A percentile compares a stretch with the other conserved stretches of the same genome.
These are phyloP conservation scores for Eimeria sp. DNA, from an alignment of 169 alveolate genomes.

Conservation along the genomic window DNA sequence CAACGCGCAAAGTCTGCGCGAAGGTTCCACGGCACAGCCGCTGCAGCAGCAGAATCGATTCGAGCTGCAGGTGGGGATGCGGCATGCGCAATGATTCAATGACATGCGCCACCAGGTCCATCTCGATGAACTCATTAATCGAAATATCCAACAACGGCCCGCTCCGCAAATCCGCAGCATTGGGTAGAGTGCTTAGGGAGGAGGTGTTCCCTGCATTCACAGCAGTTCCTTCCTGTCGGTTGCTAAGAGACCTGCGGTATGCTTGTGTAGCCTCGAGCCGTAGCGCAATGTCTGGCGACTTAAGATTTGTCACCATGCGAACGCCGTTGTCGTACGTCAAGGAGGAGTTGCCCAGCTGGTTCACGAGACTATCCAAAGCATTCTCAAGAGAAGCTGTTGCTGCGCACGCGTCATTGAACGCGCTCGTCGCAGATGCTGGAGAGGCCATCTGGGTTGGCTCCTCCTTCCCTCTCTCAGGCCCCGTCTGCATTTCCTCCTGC, in stretches of 20 bases:
- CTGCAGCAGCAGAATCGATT: constrained; percentile 75
- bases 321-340: constrained; percentile 70
- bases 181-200: constrained; percentile 22
- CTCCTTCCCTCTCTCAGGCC: constrained; percentile 64
- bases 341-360: constrained; percentile 79
- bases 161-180: constrained; percentile 56
- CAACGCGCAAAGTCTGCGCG: constrained; percentile 80
- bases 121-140: constrained; percentile 64
- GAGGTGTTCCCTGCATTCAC: constrained; percentile 13
- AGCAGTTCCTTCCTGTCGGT: constrained; percentile 71
- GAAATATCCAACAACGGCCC: constrained; percentile 81
- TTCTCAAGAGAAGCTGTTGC: constrained; percentile 78
- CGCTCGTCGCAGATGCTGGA: constrained; percentile 60
- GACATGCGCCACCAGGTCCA: constrained; percentile 75
- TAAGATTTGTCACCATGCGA: constrained; percentile 76
- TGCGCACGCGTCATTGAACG: constrained; percentile 70
- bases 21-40: constrained; percentile 80
- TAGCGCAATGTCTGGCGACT: constrained; percentile 60
- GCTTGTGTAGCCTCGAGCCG: constrained; percentile 84
- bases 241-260: constrained; percentile 79
- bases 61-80: constrained; percentile 81
- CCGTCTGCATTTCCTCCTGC: constrained; percentile 65
- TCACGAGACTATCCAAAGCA: constrained; percentile 81
- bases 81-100: constrained; percentile 80
- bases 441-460: constrained; percentile 63